phyloP scores from a whole-genome alignment of 2,329 filamentous ascomycete species.

The Xylaria polymorpha region DNA sequence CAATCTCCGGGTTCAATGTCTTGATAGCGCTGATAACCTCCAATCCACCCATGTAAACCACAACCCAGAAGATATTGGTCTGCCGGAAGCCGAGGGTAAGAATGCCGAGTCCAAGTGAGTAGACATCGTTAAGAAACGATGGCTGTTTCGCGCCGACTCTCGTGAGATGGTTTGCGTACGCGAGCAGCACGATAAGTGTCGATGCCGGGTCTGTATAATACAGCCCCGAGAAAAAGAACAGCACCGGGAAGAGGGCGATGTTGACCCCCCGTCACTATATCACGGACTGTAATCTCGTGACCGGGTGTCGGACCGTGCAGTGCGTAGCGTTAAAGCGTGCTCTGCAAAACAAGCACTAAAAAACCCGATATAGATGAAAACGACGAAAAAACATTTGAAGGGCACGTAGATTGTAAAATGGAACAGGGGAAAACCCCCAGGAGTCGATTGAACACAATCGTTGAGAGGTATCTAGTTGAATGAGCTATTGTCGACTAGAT shows the following conservation, averaged over 20 bases:
- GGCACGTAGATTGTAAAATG: conserved; percentile 57
- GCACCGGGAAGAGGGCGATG: conserved; percentile 83
- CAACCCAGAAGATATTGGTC: conserved; percentile 97
- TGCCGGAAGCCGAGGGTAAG: conserved; percentile 82
- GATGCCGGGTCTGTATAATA: conserved; percentile 96
- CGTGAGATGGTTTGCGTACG: conserved; percentile 69
- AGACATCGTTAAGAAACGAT: conserved; percentile 55
- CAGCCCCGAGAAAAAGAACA: conserved; percentile 95
- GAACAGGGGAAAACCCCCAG: conserved; percentile 53
- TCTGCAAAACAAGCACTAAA: conserved; percentile 64
- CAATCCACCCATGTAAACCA: conserved; percentile 76
- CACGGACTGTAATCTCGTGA: conserved; percentile 53
- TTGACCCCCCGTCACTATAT: conserved; percentile 76
- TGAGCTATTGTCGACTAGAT: conserved; percentile 40
- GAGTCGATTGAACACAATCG: conserved; percentile 54
- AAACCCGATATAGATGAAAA: conserved; percentile 57
- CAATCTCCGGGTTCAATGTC: conserved; percentile 52
- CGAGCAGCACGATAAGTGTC: conserved; percentile 76
- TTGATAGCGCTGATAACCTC: conserved; percentile 66
- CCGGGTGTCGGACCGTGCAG: conserved; percentile 13
- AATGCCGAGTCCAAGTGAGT: conserved; percentile 68
- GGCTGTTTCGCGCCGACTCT: conserved; percentile 54
- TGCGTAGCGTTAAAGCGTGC: conserved; percentile 54
- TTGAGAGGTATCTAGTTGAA: conserved; percentile 52
- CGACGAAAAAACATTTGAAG: conserved; percentile 61